Base-by-base conservation (phyloP, 2,329 filamentous ascomycete species). In the Fusarium floridanum region DNA sequence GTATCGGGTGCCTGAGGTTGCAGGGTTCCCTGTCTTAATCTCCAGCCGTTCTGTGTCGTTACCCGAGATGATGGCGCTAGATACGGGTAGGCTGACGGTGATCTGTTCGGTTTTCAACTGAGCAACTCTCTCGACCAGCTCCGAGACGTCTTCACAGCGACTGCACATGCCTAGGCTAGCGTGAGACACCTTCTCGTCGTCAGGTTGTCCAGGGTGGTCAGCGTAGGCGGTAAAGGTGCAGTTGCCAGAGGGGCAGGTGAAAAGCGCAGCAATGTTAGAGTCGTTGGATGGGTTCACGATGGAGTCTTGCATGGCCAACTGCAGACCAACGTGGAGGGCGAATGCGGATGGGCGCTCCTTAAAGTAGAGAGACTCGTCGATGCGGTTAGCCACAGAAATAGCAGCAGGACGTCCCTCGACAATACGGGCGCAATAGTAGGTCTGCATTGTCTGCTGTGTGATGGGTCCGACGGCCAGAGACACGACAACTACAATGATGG, bases 361-460 rank as follows among this genome's bases (percentile, higher is more conserved):
- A 10, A 34, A 56, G 14, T 56, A 56, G 29, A 56, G n/a, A 36
- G 53, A 16, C 16, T 56, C 20, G 7, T 56, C 53, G n/a, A 56
- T 34, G n/a, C 53, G 53, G 14, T 56, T 56, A 11, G 29, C 53
- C n/a, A 56, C 53, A 16, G 24, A 20, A 36, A 56, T 56, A 12
- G 29, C 29, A 32, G 53, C 53, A 34, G 53, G n/a, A 12, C 32
- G 53, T 22, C 29, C 53, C 12, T 32, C 29, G 6, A 56, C 53
- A 12, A 36, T 24, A 9, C 41, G 59, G 7, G 9, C 39, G 11
- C 63, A 70, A 29, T 60, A 55, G 22, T 70, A 67, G n/a, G 56
- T 70, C 32, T 66, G 67, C 14, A 66, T 69, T 4, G 64, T 61
- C 50, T 70, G 67, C 39, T 70, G 63, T 6, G 55, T 59, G 36